A percentile compares a stretch with the other conserved stretches of the same genome.
These are phyloP conservation scores for Penicillium daleae DNA, from an alignment of 495 filamentous ascomycete genomes.

Conservation along the genomic window DNA sequence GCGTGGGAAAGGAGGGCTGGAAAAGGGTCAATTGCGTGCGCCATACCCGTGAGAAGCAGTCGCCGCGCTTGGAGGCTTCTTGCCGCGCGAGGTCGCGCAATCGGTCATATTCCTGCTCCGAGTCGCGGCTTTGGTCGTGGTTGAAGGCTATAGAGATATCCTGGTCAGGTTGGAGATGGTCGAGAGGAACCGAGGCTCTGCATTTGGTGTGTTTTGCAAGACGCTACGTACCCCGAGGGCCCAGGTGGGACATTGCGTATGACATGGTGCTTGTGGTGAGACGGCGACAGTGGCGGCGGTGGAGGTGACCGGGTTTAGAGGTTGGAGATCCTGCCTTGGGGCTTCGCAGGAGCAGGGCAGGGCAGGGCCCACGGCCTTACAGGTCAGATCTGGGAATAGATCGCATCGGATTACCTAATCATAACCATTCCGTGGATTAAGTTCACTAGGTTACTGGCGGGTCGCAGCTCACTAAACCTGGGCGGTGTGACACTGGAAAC, in stretches of 20 bases:
- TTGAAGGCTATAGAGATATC: slow-evolving; percentile 70
- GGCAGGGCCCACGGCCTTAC: slow-evolving; percentile 10
- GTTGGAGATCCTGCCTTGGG: neutral
- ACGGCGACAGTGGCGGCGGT: neutral
- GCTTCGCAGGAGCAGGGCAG: neutral
- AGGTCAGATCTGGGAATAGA: slow-evolving; percentile 13
- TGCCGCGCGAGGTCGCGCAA: slow-evolving; percentile 80
- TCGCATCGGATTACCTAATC: too few species aligned
- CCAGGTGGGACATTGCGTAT: slow-evolving; percentile 67
- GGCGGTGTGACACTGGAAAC: too few species aligned
- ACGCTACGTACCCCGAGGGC: slow-evolving; percentile 48
- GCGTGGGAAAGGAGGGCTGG: neutral
- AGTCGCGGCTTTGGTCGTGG: slow-evolving; percentile 63
- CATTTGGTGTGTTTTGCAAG: neutral
- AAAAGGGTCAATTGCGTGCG: neutral
- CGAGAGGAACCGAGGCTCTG: neutral
- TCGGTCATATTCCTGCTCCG: slow-evolving; percentile 90
- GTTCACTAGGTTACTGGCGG: too few species aligned
- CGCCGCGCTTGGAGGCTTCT: slow-evolving; percentile 73
- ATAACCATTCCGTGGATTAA: too few species aligned
- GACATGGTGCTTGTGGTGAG: slow-evolving; percentile 46
- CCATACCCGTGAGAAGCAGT: slow-evolving; percentile 74
- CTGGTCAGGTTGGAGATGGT: slow-evolving; percentile 2
- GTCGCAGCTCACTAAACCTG: too few species aligned
- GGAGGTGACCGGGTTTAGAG: neutral